Conservation (phyloP, 768 basidiomycete species). For the Rhodotorula kratochvilovae region DNA sequence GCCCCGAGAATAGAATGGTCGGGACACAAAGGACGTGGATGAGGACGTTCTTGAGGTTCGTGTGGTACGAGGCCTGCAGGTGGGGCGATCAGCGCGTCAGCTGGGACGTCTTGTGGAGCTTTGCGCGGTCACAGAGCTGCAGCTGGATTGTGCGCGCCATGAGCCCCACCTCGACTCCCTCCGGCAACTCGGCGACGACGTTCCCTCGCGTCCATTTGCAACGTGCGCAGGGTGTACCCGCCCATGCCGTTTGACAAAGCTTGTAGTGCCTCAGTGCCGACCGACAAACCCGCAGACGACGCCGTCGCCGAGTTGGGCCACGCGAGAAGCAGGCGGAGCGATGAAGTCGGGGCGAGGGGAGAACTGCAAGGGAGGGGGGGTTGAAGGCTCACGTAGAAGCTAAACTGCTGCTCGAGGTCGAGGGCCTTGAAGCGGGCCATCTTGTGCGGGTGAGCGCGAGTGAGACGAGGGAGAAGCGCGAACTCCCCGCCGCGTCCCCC, state of each 20-base stretch:
- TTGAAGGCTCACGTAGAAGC: constrained; percentile 29
- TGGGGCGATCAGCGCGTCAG: background rate
- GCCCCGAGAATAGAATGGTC: constrained; percentile 37
- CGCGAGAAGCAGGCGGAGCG: background rate
- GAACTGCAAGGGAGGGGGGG: background rate
- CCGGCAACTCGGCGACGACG: background rate
- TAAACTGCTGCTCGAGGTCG: constrained; percentile 30
- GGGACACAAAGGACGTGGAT: constrained; percentile 65
- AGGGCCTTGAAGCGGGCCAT: background rate
- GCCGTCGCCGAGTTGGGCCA: too few relatives aligned
- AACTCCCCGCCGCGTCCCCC: background rate
- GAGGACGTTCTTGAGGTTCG: constrained; percentile 58
- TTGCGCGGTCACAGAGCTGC: too few relatives aligned
- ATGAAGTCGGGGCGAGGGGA: background rate
- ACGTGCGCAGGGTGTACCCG: too few relatives aligned
- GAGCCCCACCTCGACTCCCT: background rate
- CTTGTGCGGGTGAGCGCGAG: background rate
- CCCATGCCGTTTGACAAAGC: too few relatives aligned
- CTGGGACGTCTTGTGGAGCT: too few relatives aligned
- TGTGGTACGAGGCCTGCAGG: constrained; percentile 36
- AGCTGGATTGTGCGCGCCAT: background rate
- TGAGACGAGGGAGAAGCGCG: background rate
- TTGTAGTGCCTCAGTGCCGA: too few relatives aligned
- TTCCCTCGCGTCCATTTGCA: too few relatives aligned
- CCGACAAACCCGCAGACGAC: too few relatives aligned